phyloP scores from a whole-genome alignment of 768 basidiomycete genomes.

The Rhizopogon vinicolor region DNA sequence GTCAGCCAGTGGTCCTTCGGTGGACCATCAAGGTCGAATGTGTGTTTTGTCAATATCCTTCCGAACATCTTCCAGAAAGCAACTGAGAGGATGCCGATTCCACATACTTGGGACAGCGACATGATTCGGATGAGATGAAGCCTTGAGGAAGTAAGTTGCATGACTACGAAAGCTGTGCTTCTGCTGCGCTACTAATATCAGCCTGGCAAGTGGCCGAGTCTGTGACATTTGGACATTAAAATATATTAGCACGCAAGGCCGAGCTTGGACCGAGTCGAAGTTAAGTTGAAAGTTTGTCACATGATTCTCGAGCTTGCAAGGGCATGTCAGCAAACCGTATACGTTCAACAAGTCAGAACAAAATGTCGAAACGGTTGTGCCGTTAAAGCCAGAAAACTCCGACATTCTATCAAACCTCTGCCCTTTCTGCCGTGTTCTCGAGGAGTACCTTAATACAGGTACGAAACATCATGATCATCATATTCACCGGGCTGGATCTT shows the following conservation, averaged over 20 bases:
- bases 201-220: too few relatives aligned
- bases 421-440: too few relatives aligned
- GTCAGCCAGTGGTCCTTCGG: not conserved
- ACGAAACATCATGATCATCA: not conserved
- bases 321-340: slow-evolving; percentile 18
- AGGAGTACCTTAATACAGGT: slow-evolving; percentile 70
- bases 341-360: slow-evolving; percentile 53
- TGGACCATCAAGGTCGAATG: not conserved
- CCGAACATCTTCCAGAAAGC: not conserved
- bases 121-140: not conserved
- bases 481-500: not conserved
- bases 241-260: too few relatives aligned
- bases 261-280: too few relatives aligned
- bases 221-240: too few relatives aligned
- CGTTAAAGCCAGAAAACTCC: slow-evolving; percentile 23
- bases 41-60: not conserved
- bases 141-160: too few relatives aligned
- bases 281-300: too few relatives aligned
- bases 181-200: too few relatives aligned
- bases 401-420: not conserved
- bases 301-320: too few relatives aligned
- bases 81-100: not conserved
- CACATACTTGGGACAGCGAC: not conserved
- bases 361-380: slow-evolving; percentile 45
- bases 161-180: too few relatives aligned